Percentiles rank a stretch among this genome's conserved stretches.
These are phyloP conservation scores for Brassica napus DNA, from an alignment of 345 rosid genomes.

Conservation along the genomic window Da-Ae NC_063449.1:48193001-48193500, in stretches of 20 bases:
- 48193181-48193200: conserved; percentile 67
- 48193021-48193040: conserved; percentile 78
- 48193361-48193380: neutral
- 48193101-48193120: neutral
- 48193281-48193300: conserved; percentile 93
- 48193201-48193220: conserved; percentile 71
- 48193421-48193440: conserved; percentile 80
- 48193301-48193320: conserved; percentile 35
- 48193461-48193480: conserved; percentile 67
- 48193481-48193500: conserved; percentile 93
- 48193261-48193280: conserved; percentile 95
- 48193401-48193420: conserved; percentile 97
- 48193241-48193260: conserved; percentile 68
- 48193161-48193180: conserved; percentile 89
- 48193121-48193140: conserved; percentile 11
- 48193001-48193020: conserved; percentile 77
- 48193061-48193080: conserved; percentile 53
- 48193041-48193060: conserved; percentile 86
- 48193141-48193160: conserved; percentile 60
- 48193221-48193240: conserved; percentile 86
- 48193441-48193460: conserved; percentile 64
- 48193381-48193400: conserved; percentile 21
- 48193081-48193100: conserved; percentile 10
- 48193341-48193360: neutral
- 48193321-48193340: conserved; percentile 1